Conservation (phyloP, 2,329 filamentous ascomycete species). For the Neurospora sp. region DNA sequence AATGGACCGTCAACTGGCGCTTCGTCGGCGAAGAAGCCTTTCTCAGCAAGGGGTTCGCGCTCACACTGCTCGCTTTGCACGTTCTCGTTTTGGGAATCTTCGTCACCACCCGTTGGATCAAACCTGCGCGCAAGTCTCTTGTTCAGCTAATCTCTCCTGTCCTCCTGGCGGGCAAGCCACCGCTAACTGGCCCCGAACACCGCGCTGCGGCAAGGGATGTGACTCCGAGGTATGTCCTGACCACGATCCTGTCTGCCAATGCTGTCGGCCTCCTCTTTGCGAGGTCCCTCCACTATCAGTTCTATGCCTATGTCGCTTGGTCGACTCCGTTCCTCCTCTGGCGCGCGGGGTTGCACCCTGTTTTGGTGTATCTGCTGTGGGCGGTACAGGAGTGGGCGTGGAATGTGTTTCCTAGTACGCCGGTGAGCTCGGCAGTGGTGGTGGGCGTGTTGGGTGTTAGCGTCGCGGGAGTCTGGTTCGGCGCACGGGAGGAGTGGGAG, state of each 20-base stretch:
- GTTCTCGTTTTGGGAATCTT: constrained; percentile 56
- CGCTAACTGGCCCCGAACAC: constrained; percentile 43
- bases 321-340: constrained; percentile 79
- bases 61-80: constrained; percentile 57
- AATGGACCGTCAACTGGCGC: constrained; percentile 99
- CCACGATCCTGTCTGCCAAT: constrained; percentile 65
- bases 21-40: constrained; percentile 82
- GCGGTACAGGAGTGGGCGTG: constrained; percentile 80
- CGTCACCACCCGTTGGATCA: constrained; percentile 58
- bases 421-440: constrained; percentile 46
- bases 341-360: constrained; percentile 59
- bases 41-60: constrained; percentile 56
- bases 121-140: constrained; percentile 51
- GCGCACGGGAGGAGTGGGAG: constrained; percentile 35
- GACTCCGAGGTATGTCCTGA: constrained; percentile 64
- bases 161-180: constrained; percentile 28
- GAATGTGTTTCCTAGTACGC: constrained; percentile 82
- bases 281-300: constrained; percentile 86
- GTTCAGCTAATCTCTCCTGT: constrained; percentile 40
- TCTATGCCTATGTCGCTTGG: constrained; percentile 89
- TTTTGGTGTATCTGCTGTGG: constrained; percentile 61
- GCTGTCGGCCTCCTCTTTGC: constrained; percentile 76
- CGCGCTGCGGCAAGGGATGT: constrained; percentile 45
- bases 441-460: constrained; percentile 61
- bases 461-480: constrained; percentile 52